Conservation (phyloP, 2,329 filamentous ascomycete genomes). For the Microsporum ferrugineum region DNA sequence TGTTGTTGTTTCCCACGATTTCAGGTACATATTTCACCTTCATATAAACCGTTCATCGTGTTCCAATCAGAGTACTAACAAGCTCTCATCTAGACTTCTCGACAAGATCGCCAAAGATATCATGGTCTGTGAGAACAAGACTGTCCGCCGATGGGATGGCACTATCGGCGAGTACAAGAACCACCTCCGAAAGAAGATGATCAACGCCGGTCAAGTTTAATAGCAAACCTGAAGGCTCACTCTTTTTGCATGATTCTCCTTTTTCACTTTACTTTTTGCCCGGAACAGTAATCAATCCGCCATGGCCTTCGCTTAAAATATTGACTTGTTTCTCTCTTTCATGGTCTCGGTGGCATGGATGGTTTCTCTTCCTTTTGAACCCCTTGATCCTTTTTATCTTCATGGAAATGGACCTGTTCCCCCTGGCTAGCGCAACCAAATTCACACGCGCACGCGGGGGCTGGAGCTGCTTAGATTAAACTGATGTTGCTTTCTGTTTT, state of each 20-base stretch:
- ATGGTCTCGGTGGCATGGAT: background rate
- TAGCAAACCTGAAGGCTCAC: background rate
- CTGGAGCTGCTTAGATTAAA: slow-evolving; percentile 1
- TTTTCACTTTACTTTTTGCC: background rate
- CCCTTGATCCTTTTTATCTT: background rate
- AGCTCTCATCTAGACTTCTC: slow-evolving; percentile 56
- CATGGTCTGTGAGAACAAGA: slow-evolving; percentile 97
- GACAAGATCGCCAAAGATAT: slow-evolving; percentile 99
- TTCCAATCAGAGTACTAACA: slow-evolving; percentile 7
- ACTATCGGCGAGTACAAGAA: slow-evolving; percentile 94
- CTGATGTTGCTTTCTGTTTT: background rate
- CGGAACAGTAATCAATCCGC: background rate
- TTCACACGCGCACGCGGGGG: background rate
- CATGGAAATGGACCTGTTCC: background rate
- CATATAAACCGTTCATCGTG: background rate
- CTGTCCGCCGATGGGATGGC: slow-evolving; percentile 79
- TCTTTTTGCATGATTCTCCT: slow-evolving; percentile 7
- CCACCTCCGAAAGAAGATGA: slow-evolving; percentile 98
- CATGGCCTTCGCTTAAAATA: background rate
- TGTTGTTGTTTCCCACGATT: slow-evolving; percentile 96
- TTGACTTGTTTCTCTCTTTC: background rate
- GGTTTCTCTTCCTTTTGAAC: background rate
- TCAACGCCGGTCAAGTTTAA: slow-evolving; percentile 73
- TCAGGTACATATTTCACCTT: slow-evolving; percentile 56
- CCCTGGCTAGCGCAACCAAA: background rate